Evolutionary conservation across 2,329 filamentous ascomycete genomes (phyloP).

Genomic region (Aspergillus persii): DNA sequence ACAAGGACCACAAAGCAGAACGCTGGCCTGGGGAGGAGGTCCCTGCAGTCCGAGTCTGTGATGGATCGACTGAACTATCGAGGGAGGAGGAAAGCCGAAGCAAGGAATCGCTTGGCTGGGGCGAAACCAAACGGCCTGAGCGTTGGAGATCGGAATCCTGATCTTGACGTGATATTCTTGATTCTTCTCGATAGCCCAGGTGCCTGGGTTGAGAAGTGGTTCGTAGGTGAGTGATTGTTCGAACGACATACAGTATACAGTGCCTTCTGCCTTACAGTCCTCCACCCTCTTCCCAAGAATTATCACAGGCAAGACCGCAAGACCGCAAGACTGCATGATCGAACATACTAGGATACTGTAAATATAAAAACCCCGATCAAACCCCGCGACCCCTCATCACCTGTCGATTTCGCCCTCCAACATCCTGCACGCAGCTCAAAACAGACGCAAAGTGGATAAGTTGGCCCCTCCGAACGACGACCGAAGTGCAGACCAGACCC

Average conservation of each 20-base stretch:
- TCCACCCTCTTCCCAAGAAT: too few relatives aligned
- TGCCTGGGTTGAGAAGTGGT: background rate
- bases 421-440: slow-evolving; percentile 8
- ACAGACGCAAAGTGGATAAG: slow-evolving; percentile 6
- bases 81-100: background rate
- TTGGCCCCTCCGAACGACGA: background rate
- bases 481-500: background rate
- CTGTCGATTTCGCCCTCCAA: background rate
- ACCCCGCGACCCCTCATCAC: background rate
- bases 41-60: background rate
- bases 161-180: background rate
- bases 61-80: slow-evolving; percentile 10
- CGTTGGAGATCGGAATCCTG: background rate
- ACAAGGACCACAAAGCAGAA: background rate
- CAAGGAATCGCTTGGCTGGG: slow-evolving; percentile 3
- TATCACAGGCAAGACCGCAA: too few relatives aligned
- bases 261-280: too few relatives aligned
- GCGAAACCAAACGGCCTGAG: slow-evolving; percentile 4
- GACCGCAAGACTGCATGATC: too few relatives aligned
- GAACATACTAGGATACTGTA: background rate
- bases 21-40: background rate
- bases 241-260: too few relatives aligned
- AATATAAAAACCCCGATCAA: background rate
- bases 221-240: background rate
- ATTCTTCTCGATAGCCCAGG: background rate